These are phyloP conservation scores for Papiliotrema laurentii DNA, from an alignment of 1,284 basidiomycete species.

Conservation along the genomic window DNA sequence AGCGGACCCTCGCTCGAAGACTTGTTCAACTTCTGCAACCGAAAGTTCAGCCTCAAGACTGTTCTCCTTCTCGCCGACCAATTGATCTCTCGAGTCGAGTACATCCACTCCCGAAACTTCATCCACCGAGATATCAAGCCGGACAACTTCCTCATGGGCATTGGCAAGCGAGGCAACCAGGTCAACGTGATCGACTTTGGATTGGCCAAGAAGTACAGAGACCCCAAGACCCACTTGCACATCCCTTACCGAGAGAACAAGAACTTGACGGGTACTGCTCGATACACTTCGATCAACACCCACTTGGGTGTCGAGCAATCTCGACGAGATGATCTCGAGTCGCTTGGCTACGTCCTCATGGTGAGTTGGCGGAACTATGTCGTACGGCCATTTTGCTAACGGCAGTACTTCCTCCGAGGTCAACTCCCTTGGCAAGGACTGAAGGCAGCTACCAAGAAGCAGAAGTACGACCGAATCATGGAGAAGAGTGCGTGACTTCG, in stretches of 20 bases:
- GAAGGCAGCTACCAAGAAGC: slow-evolving; percentile 98
- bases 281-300: slow-evolving; percentile 99
- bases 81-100: slow-evolving; percentile 96
- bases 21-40: slow-evolving; percentile 99
- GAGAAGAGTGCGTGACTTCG: slow-evolving; percentile 63
- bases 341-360: slow-evolving; percentile 92
- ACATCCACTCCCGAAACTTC: slow-evolving; percentile 99
- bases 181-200: slow-evolving; percentile 99
- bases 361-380: slow-evolving; percentile 16
- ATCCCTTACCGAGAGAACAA: slow-evolving; percentile 99
- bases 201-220: slow-evolving; percentile 98
- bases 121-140: slow-evolving; percentile 99
- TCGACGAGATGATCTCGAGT: slow-evolving; percentile 92
- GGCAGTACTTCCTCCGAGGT: slow-evolving; percentile 87
- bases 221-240: slow-evolving; percentile 98
- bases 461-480: slow-evolving; percentile 99
- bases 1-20: slow-evolving; percentile 92
- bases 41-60: slow-evolving; percentile 96
- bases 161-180: slow-evolving; percentile 98
- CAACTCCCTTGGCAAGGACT: slow-evolving; percentile 96
- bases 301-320: slow-evolving; percentile 97
- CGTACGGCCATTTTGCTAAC: slow-evolving; percentile 5
- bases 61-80: slow-evolving; percentile 96
- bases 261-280: slow-evolving; percentile 97
- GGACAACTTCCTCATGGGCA: slow-evolving; percentile 99